These are phyloP conservation scores for Fonsecaea pugnacius DNA, from an alignment of 2,329 filamentous ascomycete genomes.

Conservation along the genomic window DNA sequence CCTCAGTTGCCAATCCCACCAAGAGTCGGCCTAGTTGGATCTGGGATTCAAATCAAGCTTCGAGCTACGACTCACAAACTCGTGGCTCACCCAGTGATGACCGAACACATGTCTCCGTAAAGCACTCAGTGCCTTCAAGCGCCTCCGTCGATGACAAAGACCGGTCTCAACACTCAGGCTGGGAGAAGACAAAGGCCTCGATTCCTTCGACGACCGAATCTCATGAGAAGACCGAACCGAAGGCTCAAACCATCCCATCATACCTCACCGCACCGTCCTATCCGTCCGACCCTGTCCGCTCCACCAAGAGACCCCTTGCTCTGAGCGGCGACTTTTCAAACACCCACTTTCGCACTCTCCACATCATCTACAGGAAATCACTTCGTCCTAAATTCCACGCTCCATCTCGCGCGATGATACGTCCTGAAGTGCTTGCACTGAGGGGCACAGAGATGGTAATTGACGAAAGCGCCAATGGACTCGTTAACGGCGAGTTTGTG, in stretches of 20 bases:
- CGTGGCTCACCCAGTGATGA: background rate
- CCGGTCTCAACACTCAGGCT: background rate
- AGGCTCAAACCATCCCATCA: constrained; percentile 23
- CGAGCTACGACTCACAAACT: background rate
- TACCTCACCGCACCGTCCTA: constrained; percentile 38
- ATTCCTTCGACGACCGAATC: constrained; percentile 17
- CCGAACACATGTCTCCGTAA: background rate
- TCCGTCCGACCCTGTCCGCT: constrained; percentile 32
- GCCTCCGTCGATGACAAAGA: background rate
- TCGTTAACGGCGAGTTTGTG: constrained; percentile 30
- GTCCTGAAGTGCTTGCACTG: constrained; percentile 27
- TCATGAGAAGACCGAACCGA: background rate
- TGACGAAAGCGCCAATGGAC: constrained; percentile 44
- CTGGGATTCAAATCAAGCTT: constrained; percentile 18
- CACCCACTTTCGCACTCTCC: constrained; percentile 37
- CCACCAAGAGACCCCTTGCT: constrained; percentile 22
- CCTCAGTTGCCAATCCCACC: constrained; percentile 9
- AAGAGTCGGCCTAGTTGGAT: constrained; percentile 26
- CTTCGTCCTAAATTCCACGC: constrained; percentile 35
- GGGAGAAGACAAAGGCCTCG: constrained; percentile 26
- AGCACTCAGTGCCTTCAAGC: background rate
- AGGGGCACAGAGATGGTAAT: constrained; percentile 67
- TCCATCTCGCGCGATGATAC: constrained; percentile 26
- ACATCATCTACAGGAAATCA: constrained; percentile 38
- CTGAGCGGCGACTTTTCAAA: constrained; percentile 35